phyloP scores from a whole-genome alignment of 2,329 filamentous ascomycete species.

The Penicillium sp. region DNA sequence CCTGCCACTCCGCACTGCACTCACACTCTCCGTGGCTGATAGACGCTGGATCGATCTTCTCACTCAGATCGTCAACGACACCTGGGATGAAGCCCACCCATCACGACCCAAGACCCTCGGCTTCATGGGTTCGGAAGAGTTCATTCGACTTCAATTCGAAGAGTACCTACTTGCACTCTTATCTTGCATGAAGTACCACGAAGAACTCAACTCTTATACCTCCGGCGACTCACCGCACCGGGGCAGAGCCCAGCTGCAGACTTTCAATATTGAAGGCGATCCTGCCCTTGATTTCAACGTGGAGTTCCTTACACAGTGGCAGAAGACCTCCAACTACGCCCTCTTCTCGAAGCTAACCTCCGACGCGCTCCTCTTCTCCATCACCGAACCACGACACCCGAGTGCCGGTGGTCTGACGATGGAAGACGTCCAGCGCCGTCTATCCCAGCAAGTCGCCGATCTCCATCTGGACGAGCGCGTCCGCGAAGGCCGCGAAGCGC shows the following conservation, averaged over 20 bases:
- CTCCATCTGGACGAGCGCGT: slow-evolving; percentile 92
- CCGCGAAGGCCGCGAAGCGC: slow-evolving; percentile 78
- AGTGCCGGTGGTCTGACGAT: slow-evolving; percentile 91
- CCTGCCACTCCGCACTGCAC: slow-evolving; percentile 73
- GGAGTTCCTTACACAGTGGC: slow-evolving; percentile 89
- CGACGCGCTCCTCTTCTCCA: slow-evolving; percentile 89
- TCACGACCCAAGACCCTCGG: slow-evolving; percentile 90
- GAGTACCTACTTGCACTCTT: slow-evolving; percentile 91
- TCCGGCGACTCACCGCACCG: slow-evolving; percentile 50
- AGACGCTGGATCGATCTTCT: slow-evolving; percentile 96
- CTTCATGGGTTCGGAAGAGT: slow-evolving; percentile 94
- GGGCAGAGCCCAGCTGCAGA: slow-evolving; percentile 60
- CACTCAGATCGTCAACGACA: slow-evolving; percentile 90
- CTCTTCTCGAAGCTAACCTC: slow-evolving; percentile 78
- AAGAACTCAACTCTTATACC: slow-evolving; percentile 62
- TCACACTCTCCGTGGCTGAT: slow-evolving; percentile 83
- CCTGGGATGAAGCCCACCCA: slow-evolving; percentile 93
- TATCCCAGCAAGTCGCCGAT: slow-evolving; percentile 91
- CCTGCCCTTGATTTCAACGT: slow-evolving; percentile 81
- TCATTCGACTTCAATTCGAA: slow-evolving; percentile 95
- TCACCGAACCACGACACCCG: slow-evolving; percentile 90
- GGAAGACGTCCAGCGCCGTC: slow-evolving; percentile 88
- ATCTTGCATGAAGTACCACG: slow-evolving; percentile 87
- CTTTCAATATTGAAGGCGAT: slow-evolving; percentile 74
- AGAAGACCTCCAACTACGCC: slow-evolving; percentile 84